Evolutionary conservation across 2,329 filamentous ascomycete species (phyloP).

Genomic region (Ilyonectria mors-panacis): DNA sequence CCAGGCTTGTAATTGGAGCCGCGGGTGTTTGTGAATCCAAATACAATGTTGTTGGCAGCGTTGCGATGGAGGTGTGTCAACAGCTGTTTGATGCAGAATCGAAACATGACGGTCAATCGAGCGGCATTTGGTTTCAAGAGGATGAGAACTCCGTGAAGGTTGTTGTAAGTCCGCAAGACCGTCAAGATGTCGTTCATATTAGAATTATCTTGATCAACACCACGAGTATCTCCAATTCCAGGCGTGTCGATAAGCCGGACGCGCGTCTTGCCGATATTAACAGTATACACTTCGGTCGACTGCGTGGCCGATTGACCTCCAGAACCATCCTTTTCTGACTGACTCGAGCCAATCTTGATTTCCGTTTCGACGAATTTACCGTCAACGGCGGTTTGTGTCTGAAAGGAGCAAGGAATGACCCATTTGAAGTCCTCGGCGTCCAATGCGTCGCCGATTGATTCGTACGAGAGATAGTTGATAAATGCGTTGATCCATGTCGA

Average conservation of each 20-base stretch:
- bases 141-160: slow-evolving; percentile 37
- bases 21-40: slow-evolving; percentile 37
- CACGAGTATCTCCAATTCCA: slow-evolving; percentile 35
- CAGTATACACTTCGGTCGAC: slow-evolving; percentile 13
- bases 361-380: too few relatives aligned
- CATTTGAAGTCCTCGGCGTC: slow-evolving; percentile 7
- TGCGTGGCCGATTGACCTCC: slow-evolving; percentile 34
- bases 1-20: slow-evolving; percentile 29
- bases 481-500: slow-evolving; percentile 66
- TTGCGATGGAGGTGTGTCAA: slow-evolving; percentile 28
- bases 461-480: slow-evolving; percentile 59
- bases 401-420: slow-evolving; percentile 38
- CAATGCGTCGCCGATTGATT: slow-evolving; percentile 56
- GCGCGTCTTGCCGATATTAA: not conserved
- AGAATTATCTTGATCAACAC: slow-evolving; percentile 23
- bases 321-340: slow-evolving; percentile 17
- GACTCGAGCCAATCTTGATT: not conserved
- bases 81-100: slow-evolving; percentile 36
- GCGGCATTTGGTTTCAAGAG: slow-evolving; percentile 29
- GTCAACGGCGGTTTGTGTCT: slow-evolving; percentile 4
- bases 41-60: slow-evolving; percentile 33
- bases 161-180: slow-evolving; percentile 21
- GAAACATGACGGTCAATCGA: slow-evolving; percentile 18
- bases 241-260: slow-evolving; percentile 36
- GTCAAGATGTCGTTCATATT: slow-evolving; percentile 33